A percentile compares a stretch with the other conserved stretches of the same genome.
Conservation (phyloP, 257 asterid genomes). For the Ilex asprella region DNA sequence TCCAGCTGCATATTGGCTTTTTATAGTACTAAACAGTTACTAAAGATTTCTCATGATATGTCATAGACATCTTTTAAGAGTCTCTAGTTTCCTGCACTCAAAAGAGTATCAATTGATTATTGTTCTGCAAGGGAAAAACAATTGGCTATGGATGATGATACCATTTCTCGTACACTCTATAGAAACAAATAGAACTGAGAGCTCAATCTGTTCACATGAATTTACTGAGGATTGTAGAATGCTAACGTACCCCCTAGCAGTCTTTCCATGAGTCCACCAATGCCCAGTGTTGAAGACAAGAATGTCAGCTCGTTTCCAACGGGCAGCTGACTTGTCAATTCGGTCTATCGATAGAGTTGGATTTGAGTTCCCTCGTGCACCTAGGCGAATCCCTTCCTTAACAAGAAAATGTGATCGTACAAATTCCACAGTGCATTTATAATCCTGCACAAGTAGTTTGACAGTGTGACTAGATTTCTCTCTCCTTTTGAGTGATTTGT, state of each 20-base stretch:
- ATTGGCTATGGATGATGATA: too few relatives aligned
- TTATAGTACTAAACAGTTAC: not conserved
- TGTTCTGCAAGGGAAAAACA: too few relatives aligned
- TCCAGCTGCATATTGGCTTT: not conserved
- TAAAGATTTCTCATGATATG: too few relatives aligned
- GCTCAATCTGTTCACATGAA: not conserved
- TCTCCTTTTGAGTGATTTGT: not conserved
- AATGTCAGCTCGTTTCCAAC: conserved; percentile 93
- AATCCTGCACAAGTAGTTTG: conserved; percentile 55
- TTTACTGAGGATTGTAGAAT: not conserved
- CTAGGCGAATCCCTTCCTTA: conserved; percentile 74
- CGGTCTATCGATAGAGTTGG: conserved; percentile 86
- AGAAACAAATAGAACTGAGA: not conserved
- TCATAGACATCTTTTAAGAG: too few relatives aligned
- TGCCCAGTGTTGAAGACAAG: conserved; percentile 92
- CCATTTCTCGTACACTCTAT: not conserved
- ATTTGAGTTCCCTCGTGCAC: conserved; percentile 71
- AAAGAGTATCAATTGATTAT: too few relatives aligned
- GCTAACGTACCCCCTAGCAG: conserved; percentile 73
- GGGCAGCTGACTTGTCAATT: conserved; percentile 69
- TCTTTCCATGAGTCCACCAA: conserved; percentile 99
- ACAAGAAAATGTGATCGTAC: conserved; percentile 93
- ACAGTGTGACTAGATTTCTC: not conserved
- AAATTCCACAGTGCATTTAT: conserved; percentile 73
- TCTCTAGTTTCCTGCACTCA: too few relatives aligned